Evolutionary conservation across 148 eudicot genomes (phyloP).

Genomic region (Diospyros lotus): DNA sequence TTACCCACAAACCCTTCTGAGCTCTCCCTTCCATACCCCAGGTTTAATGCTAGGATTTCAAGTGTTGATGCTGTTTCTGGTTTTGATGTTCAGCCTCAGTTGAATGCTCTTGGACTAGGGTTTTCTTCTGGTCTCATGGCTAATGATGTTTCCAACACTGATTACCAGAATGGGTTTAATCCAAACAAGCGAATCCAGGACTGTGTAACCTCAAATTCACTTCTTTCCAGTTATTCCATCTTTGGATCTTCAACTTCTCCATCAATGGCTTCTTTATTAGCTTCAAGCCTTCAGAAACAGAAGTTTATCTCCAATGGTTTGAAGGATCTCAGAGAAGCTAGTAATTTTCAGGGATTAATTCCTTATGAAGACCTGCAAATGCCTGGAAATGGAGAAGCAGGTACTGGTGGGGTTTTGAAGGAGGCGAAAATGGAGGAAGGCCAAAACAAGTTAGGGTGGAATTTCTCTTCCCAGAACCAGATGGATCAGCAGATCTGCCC

Average conservation of each 20-base stretch:
- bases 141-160: not conserved
- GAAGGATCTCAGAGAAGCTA: constrained; percentile 7
- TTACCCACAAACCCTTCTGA: constrained; percentile 22
- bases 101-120: constrained; percentile 51
- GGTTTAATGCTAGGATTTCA: constrained; percentile 27
- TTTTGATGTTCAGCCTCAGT: constrained; percentile 37
- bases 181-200: no score
- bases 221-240: constrained; percentile 27
- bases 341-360: constrained; percentile 31
- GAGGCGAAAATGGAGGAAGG: constrained; percentile 41
- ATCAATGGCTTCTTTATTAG: constrained; percentile 36
- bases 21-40: constrained; percentile 34
- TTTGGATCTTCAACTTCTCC: constrained; percentile 30
- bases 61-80: constrained; percentile 12
- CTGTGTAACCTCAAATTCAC: constrained; percentile 25
- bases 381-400: constrained; percentile 13
- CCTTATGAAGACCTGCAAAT: constrained; percentile 37
- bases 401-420: constrained; percentile 21
- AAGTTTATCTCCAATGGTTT: constrained; percentile 7
- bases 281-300: constrained; percentile 36
- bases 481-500: constrained; percentile 32
- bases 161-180: no score
- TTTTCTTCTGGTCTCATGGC: constrained; percentile 13
- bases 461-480: constrained; percentile 19
- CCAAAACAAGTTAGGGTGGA: constrained; percentile 29